These are phyloP conservation scores for Tuber indicum DNA, from an alignment of 495 filamentous ascomycete genomes.

Conservation along the genomic window DNA sequence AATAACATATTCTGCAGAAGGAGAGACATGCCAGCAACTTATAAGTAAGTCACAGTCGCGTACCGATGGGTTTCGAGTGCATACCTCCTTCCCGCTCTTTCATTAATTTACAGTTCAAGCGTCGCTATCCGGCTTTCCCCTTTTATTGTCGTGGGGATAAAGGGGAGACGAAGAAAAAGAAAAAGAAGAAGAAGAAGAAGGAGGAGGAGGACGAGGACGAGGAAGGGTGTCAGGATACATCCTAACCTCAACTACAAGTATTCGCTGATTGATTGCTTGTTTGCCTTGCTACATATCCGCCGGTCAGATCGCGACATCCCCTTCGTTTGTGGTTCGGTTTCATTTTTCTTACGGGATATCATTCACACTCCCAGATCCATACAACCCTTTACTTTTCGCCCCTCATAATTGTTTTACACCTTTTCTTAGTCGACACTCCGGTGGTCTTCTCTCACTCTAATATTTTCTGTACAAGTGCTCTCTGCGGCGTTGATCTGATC, in stretches of 20 bases:
- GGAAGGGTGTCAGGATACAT: background rate
- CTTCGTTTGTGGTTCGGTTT: slow-evolving; percentile 18
- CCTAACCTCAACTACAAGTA: background rate
- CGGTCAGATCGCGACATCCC: slow-evolving; percentile 20
- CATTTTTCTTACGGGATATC: slow-evolving; percentile 16
- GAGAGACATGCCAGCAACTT: background rate
- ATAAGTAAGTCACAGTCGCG: background rate
- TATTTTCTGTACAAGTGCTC: slow-evolving; percentile 7
- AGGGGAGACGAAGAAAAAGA: background rate
- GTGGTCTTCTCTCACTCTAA: slow-evolving; percentile 3
- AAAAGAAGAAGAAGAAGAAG: too few relatives aligned
- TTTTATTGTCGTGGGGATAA: background rate
- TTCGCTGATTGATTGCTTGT: background rate
- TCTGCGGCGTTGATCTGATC: slow-evolving; percentile 6
- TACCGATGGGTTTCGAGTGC: background rate
- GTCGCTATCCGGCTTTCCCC: background rate
- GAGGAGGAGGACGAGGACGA: background rate
- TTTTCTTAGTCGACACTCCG: background rate
- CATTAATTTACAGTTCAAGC: background rate
- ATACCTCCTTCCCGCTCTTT: background rate
- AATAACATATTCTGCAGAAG: background rate
- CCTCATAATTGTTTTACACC: background rate
- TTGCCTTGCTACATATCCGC: slow-evolving; percentile 15
- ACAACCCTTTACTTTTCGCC: slow-evolving; percentile 8
- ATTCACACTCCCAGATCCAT: too few relatives aligned